Conservation (phyloP, 208 protist genomes). For the Leishmania tarentolae region DNA sequence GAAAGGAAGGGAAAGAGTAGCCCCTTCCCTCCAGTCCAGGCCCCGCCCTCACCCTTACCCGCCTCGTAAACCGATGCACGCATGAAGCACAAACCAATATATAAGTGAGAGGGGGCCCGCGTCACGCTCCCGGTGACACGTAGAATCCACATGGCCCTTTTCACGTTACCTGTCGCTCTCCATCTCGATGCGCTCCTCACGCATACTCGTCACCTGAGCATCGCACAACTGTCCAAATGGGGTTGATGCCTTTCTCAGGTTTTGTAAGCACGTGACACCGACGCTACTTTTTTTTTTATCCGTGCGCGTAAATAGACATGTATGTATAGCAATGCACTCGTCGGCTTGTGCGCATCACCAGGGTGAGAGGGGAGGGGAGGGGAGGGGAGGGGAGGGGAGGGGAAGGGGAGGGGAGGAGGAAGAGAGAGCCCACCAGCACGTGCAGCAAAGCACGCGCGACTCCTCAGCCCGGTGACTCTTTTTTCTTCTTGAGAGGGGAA, state of each 20-base stretch:
- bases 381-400: neutral
- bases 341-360: neutral
- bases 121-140: neutral
- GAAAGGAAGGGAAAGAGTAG: neutral
- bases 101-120: neutral
- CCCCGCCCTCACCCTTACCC: neutral
- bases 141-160: neutral
- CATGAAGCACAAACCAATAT: neutral
- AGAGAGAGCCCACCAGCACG: neutral
- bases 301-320: neutral
- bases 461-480: neutral
- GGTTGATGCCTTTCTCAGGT: neutral
- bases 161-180: neutral
- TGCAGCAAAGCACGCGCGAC: neutral
- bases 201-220: neutral
- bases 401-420: neutral
- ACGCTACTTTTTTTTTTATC: neutral
- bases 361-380: neutral
- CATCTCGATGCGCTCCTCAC: neutral
- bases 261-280: neutral
- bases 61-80: neutral
- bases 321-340: neutral
- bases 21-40: neutral
- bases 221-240: neutral
- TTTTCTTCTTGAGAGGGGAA: neutral